Evolutionary conservation across 148 eudicot genomes (phyloP).

Genomic region (Amaranthus palmeri): DNA sequence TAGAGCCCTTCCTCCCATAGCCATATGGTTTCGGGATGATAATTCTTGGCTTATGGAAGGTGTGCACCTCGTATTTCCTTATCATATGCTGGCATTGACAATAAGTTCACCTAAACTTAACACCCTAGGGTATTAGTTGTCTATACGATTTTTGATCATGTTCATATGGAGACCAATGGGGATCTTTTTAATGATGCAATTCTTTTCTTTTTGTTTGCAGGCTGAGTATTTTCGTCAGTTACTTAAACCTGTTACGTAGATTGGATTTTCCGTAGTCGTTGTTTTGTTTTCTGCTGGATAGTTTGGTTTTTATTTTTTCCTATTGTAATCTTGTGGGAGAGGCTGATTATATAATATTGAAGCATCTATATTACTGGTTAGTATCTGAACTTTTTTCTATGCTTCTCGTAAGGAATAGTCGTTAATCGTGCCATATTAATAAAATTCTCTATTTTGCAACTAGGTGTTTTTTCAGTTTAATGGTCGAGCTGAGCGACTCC

Average conservation of each 20-base stretch:
- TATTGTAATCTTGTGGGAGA: slow-evolving; percentile 31
- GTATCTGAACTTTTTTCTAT: slow-evolving; percentile 8
- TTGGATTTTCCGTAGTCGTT: slow-evolving; percentile 30
- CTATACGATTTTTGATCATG: too few species aligned
- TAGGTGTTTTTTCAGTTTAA: slow-evolving; percentile 53
- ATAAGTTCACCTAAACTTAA: too few species aligned
- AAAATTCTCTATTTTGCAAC: slow-evolving; percentile 10
- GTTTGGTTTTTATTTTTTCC: slow-evolving; percentile 25
- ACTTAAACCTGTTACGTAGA: slow-evolving; percentile 88
- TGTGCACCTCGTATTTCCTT: too few species aligned
- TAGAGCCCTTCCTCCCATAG: too few species aligned
- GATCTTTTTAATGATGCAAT: slow-evolving; percentile 4
- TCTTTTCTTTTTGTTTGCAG: slow-evolving; percentile 38
- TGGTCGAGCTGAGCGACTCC: slow-evolving; percentile 44
- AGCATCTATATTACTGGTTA: slow-evolving; percentile 36
- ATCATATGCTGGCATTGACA: too few species aligned
- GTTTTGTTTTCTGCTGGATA: slow-evolving; percentile 29
- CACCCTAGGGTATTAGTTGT: too few species aligned
- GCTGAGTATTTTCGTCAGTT: slow-evolving; percentile 83
- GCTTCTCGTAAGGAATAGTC: neutral
- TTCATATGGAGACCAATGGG: neutral
- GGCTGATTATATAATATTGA: slow-evolving; percentile 18
- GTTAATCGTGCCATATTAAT: neutral
- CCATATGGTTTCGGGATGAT: too few species aligned
- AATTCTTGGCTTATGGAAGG: too few species aligned